phyloP scores from a whole-genome alignment of 1,284 basidiomycete genomes.

The Sutorius eximius region DNA sequence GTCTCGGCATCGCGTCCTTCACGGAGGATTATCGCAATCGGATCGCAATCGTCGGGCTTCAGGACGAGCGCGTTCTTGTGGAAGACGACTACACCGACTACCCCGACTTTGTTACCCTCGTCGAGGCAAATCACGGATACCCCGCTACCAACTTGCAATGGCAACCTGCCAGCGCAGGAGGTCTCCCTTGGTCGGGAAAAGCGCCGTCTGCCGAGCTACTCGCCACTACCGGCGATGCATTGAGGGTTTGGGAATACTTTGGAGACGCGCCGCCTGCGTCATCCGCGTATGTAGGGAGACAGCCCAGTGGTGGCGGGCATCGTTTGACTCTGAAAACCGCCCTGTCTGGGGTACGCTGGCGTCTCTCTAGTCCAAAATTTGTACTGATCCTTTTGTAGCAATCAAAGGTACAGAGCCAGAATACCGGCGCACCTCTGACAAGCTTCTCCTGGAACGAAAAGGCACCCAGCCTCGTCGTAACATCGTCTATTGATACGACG shows the following conservation, averaged over 20 bases:
- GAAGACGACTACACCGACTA: slow-evolving; percentile 81
- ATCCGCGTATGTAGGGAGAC: slow-evolving; percentile 72
- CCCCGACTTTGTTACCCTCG: slow-evolving; percentile 78
- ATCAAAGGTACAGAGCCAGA: slow-evolving; percentile 85
- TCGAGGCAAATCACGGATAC: slow-evolving; percentile 79
- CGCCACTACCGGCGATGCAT: slow-evolving; percentile 87
- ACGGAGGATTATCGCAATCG: slow-evolving; percentile 78
- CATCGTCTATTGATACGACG: slow-evolving; percentile 95
- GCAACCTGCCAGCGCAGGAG: slow-evolving; percentile 69
- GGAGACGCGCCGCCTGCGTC: slow-evolving; percentile 56
- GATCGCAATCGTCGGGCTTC: slow-evolving; percentile 78
- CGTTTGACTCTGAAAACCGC: slow-evolving; percentile 64
- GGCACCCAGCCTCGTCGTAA: slow-evolving; percentile 84
- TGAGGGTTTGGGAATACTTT: slow-evolving; percentile 86
- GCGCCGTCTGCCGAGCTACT: slow-evolving; percentile 69
- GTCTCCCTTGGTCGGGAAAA: slow-evolving; percentile 65
- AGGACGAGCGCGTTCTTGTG: slow-evolving; percentile 78
- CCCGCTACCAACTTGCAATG: slow-evolving; percentile 82
- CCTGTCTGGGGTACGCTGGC: slow-evolving; percentile 76
- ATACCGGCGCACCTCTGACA: slow-evolving; percentile 85
- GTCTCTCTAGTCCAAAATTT: slow-evolving; percentile 9
- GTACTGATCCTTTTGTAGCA: slow-evolving; percentile 46
- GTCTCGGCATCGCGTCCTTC: slow-evolving; percentile 78
- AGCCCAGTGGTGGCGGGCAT: slow-evolving; percentile 55
- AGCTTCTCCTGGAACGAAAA: slow-evolving; percentile 97